phyloP scores from a whole-genome alignment of 2,329 filamentous ascomycete species.

The Amesomyces nigricolor region DNA sequence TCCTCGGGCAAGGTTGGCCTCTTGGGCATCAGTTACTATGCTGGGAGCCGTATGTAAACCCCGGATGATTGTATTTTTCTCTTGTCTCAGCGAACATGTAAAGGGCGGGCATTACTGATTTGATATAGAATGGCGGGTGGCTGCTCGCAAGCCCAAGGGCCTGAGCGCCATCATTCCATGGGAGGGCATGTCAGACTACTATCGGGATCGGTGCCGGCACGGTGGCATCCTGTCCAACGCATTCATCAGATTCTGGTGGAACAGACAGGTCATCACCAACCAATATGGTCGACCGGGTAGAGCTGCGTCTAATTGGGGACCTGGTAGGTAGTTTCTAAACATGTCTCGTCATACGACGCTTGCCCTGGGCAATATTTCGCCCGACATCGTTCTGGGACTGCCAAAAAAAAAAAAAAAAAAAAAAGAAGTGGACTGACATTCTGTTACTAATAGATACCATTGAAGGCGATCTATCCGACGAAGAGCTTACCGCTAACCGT shows the following conservation, averaged over 20 bases:
- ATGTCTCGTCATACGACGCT: background rate
- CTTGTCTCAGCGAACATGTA: too few relatives aligned
- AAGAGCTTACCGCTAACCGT: constrained; percentile 45
- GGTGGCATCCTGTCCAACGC: constrained; percentile 55
- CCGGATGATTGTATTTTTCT: too few relatives aligned
- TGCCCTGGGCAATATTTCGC: too few relatives aligned
- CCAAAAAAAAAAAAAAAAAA: too few relatives aligned
- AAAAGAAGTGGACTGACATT: too few relatives aligned
- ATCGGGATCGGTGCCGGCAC: constrained; percentile 53
- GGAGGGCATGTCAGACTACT: constrained; percentile 52
- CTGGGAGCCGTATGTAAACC: constrained; percentile 26
- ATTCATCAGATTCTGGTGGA: constrained; percentile 62
- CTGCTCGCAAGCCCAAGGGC: constrained; percentile 41
- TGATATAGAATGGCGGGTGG: constrained; percentile 40
- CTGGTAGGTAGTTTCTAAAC: background rate
- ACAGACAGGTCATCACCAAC: constrained; percentile 59
- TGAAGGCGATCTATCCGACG: constrained; percentile 52
- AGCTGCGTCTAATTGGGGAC: constrained; percentile 27
- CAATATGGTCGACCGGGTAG: constrained; percentile 54
- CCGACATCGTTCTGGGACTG: too few relatives aligned
- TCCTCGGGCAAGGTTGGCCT: constrained; percentile 44
- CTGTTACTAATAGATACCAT: constrained; percentile 39
- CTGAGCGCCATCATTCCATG: constrained; percentile 44
- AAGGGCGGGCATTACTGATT: too few relatives aligned
- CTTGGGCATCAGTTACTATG: constrained; percentile 45